Evolutionary conservation across 495 filamentous ascomycete species (phyloP), one percentile per base, ranked within the genome.

Genomic region (Neurospora intermedia): DNA sequence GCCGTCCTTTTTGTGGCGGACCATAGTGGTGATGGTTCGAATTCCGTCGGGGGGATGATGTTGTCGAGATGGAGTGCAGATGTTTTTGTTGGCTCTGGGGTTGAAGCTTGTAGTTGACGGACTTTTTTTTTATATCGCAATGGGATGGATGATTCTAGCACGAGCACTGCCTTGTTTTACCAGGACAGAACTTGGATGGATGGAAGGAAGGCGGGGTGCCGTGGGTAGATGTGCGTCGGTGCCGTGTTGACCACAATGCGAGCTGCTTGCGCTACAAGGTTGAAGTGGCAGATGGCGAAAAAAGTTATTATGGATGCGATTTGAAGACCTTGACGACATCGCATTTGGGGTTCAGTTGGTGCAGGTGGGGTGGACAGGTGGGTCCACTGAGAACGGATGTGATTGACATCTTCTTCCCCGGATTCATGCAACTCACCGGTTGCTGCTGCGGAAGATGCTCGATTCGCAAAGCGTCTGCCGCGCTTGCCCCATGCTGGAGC

Each of bases 1-100:
- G 79, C 89, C 89, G 82, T 97, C 94, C 84, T 97, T 97, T 82
- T 97, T 97, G 83, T 97, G 93, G 71, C 94, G 93, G 71, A 97
- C 93, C 94, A 96, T 96, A 2, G 43, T 80, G 62, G 18, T 6
- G 23, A 20, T 69, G 27, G 1, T 38, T 10, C 66, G 15, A 40
- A 38, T 20, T 20, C 20, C 15, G 69, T 18, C 15, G 69, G 73
- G 38, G 16, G 62, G 23, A 31, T 23, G 20, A 31, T 23, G 20
- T 15, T n/a, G 31, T 20, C 35, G 40, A 15, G 43, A 46, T 46
- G 16, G 16, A 39, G 6, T 39, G 39, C 39, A 8, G 39, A 43
- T 43, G 16, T 6, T 39, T 4, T 39, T 2, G 3, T 39, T 7
- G n/a, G n/a, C 38, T 42, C 11, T 16, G 7, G 10, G 31, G 31